phyloP scores from a whole-genome alignment of 2,329 filamentous ascomycete genomes.

The Phialophora verrucosa region DNA sequence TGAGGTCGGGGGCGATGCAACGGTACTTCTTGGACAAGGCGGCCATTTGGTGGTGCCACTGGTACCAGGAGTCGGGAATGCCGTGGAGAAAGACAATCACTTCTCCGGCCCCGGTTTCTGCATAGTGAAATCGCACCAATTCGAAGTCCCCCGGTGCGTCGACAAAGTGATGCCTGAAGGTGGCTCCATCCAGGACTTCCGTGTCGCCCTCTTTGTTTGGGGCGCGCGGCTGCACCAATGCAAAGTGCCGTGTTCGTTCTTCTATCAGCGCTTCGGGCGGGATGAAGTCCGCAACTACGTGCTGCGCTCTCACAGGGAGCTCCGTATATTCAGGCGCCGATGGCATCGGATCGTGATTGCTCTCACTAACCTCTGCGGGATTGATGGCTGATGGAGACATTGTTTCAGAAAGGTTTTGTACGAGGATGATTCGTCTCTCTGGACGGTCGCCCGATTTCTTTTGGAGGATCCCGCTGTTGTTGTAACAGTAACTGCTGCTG shows the following conservation, averaged over 20 bases:
- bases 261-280: not conserved
- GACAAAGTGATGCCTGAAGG: constrained; percentile 27
- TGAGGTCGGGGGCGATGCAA: constrained; percentile 23
- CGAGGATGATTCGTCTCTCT: too few species aligned
- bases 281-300: not conserved
- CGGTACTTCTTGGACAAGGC: constrained; percentile 8
- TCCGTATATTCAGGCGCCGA: not conserved
- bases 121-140: constrained; percentile 21
- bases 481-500: too few species aligned
- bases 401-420: too few species aligned
- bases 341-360: not conserved
- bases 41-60: constrained; percentile 29
- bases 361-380: too few species aligned
- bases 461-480: too few species aligned
- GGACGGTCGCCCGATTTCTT: too few species aligned
- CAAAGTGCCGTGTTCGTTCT: constrained; percentile 11
- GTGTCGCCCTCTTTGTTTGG: constrained; percentile 20
- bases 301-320: not conserved
- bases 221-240: constrained; percentile 2
- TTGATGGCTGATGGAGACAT: too few species aligned
- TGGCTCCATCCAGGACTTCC: constrained; percentile 17
- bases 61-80: constrained; percentile 27
- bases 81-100: constrained; percentile 28
- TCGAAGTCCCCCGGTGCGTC: constrained; percentile 18
- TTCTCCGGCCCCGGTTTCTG: constrained; percentile 21